Evolutionary conservation across 768 basidiomycete species (phyloP).

Genomic region (Lactarius vividus): DNA sequence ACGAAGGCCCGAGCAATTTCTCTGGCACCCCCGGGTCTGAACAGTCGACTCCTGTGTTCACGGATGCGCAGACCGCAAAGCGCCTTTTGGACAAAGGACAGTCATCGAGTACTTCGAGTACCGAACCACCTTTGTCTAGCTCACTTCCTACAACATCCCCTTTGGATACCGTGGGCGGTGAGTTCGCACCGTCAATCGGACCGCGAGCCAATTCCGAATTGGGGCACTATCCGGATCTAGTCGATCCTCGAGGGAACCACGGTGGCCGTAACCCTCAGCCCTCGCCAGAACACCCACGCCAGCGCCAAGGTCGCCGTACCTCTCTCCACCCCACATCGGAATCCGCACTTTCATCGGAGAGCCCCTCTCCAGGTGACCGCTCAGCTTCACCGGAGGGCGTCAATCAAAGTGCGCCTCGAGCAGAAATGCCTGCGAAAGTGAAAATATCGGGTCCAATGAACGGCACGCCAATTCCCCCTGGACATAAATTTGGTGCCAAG

Average conservation of each 20-base stretch:
- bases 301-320: slow-evolving; percentile 52
- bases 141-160: slow-evolving; percentile 53
- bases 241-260: slow-evolving; percentile 38
- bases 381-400: slow-evolving; percentile 42
- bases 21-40: slow-evolving; percentile 46
- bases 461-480: slow-evolving; percentile 80
- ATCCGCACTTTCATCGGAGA: slow-evolving; percentile 49
- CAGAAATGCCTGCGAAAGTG: slow-evolving; percentile 57
- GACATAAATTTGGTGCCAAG: slow-evolving; percentile 88
- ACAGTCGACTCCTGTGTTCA: slow-evolving; percentile 33
- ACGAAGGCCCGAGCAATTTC: slow-evolving; percentile 31
- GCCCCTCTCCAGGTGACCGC: slow-evolving; percentile 35
- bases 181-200: slow-evolving; percentile 31
- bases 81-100: slow-evolving; percentile 47
- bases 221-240: slow-evolving; percentile 73
- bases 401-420: slow-evolving; percentile 47
- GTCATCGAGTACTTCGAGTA: slow-evolving; percentile 44
- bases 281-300: slow-evolving; percentile 57
- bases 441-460: slow-evolving; percentile 90
- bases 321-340: slow-evolving; percentile 62
- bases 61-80: slow-evolving; percentile 42
- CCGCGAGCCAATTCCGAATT: slow-evolving; percentile 78
- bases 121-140: slow-evolving; percentile 60
- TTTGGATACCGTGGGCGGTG: slow-evolving; percentile 35
- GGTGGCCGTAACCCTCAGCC: slow-evolving; percentile 41